Conservation (phyloP, 192 early-diverging fungal genomes). For the Coemansia guatemalensis region DNA sequence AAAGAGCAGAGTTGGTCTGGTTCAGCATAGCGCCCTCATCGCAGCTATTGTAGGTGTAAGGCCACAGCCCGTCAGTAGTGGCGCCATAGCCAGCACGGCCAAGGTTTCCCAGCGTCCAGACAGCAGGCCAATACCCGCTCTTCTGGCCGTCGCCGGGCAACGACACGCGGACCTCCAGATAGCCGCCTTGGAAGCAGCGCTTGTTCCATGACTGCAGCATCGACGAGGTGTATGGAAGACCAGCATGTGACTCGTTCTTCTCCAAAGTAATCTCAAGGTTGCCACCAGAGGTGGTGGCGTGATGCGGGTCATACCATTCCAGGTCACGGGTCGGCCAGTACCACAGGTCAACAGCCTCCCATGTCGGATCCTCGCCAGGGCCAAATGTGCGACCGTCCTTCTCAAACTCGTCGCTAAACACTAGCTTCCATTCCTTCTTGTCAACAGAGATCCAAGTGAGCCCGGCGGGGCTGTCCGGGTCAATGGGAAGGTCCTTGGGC, state of each 20-base stretch:
- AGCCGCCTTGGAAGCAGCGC: conserved; percentile 62
- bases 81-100: conserved; percentile 60
- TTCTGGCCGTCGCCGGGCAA: conserved; percentile 52
- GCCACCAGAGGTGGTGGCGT: conserved; percentile 52
- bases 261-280: conserved; percentile 54
- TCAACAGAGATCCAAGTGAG: conserved; percentile 45
- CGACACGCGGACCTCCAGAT: conserved; percentile 60
- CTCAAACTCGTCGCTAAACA: conserved; percentile 64
- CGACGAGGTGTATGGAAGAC: conserved; percentile 56
- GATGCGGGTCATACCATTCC: conserved; percentile 58
- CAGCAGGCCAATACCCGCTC: conserved; percentile 58
- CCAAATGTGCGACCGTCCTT: conserved; percentile 55
- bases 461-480: conserved; percentile 46
- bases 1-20: conserved; percentile 57
- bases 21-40: conserved; percentile 57
- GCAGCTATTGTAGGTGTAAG: conserved; percentile 56
- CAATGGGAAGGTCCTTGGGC: conserved; percentile 42
- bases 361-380: conserved; percentile 55
- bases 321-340: conserved; percentile 57
- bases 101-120: conserved; percentile 61
- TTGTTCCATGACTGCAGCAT: conserved; percentile 70
- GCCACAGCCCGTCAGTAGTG: conserved; percentile 59
- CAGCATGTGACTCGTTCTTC: conserved; percentile 43
- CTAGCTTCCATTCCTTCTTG: conserved; percentile 53
- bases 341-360: conserved; percentile 60